phyloP scores from a whole-genome alignment of 768 basidiomycete genomes.

The Auricularia cornea region DNA sequence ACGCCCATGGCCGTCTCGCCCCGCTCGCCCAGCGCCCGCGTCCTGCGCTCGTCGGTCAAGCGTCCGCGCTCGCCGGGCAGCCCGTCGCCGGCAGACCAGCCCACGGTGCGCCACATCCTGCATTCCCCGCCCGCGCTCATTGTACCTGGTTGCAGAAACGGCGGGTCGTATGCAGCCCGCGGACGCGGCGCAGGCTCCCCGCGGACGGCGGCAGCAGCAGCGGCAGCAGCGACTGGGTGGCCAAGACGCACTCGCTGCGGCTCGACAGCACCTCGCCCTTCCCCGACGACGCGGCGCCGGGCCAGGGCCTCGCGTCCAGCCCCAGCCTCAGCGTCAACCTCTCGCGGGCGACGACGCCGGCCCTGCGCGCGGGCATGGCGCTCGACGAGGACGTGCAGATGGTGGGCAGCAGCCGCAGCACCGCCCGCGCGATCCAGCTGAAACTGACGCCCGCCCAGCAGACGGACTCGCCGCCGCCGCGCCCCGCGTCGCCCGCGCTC shows the following conservation, averaged over 20 bases:
- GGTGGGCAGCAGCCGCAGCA: not conserved
- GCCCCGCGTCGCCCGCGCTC: not conserved
- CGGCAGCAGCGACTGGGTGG: not conserved
- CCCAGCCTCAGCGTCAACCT: not conserved
- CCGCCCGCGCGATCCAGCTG: not conserved
- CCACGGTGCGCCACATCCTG: not conserved
- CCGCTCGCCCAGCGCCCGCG: not conserved
- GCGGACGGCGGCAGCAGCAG: not conserved
- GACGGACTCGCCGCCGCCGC: not conserved
- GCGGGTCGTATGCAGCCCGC: not conserved
- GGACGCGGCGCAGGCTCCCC: no score
- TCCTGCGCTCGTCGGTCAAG: not conserved
- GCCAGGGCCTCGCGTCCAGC: not conserved
- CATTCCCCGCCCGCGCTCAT: not conserved
- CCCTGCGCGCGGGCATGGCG: no score
- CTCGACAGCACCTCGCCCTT: not conserved
- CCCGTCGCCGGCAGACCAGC: not conserved
- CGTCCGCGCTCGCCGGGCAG: not conserved
- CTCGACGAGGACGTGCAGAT: not conserved
- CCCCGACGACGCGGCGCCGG: not conserved
- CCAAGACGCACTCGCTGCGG: not conserved
- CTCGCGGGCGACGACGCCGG: no score
- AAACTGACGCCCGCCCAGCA: not conserved
- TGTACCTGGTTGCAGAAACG: not conserved
- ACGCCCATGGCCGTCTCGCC: not conserved